Conservation (phyloP, 148 eudicot species). For the Chenopodium formosanum region DNA sequence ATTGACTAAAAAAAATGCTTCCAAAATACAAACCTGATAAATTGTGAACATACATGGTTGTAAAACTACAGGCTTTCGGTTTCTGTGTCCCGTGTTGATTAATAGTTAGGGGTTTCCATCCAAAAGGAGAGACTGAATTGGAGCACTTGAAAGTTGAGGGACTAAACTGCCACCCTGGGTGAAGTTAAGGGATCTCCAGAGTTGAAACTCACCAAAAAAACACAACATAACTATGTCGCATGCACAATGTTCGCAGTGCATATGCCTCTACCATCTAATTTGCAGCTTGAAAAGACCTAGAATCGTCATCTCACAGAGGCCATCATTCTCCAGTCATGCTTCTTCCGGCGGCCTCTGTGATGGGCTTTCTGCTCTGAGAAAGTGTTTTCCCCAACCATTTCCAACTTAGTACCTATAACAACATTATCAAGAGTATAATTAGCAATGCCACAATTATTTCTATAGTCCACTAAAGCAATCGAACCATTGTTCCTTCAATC, state of each 20-base stretch:
- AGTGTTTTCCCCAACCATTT: conserved; percentile 64
- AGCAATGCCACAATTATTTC: not conserved
- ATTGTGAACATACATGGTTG: not conserved
- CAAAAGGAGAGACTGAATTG: too few relatives aligned
- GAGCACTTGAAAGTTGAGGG: too few relatives aligned
- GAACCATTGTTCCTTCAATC: not conserved
- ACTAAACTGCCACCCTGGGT: too few relatives aligned
- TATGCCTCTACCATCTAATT: too few relatives aligned
- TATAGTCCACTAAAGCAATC: not conserved
- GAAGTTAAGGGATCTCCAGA: too few relatives aligned
- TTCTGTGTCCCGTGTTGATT: too few relatives aligned
- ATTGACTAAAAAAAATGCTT: not conserved
- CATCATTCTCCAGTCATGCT: conserved; percentile 65
- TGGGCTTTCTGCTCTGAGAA: conserved; percentile 60
- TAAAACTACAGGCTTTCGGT: not conserved
- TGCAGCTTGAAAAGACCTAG: not conserved
- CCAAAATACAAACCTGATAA: not conserved
- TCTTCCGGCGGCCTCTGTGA: conserved; percentile 75
- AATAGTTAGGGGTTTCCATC: not conserved
- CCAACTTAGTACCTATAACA: conserved; percentile 39
- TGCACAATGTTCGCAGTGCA: too few relatives aligned
- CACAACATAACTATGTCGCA: too few relatives aligned
- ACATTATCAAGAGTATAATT: conserved; percentile 22
- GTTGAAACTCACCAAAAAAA: too few relatives aligned
- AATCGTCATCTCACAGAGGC: conserved; percentile 41